phyloP scores from a whole-genome alignment of 2,329 filamentous ascomycete species.

The Colletotrichum eremochloae region DNA sequence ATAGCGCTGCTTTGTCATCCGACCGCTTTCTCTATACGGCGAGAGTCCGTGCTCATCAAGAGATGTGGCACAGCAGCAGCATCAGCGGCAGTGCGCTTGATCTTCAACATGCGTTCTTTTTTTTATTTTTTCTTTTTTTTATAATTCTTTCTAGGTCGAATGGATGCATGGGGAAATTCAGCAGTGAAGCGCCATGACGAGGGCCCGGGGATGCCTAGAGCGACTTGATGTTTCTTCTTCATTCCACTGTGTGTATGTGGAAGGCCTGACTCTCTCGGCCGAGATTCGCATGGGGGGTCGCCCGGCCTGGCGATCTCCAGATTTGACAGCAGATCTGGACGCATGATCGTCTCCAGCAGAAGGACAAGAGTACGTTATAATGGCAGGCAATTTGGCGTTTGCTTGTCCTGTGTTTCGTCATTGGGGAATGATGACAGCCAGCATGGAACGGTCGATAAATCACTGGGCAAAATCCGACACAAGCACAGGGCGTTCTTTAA shows the following conservation, averaged over 20 bases:
- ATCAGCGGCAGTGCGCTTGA: neutral
- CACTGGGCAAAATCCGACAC: slow-evolving; percentile 9
- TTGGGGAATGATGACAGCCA: neutral
- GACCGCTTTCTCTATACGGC: slow-evolving; percentile 26
- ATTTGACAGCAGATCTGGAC: slow-evolving; percentile 19
- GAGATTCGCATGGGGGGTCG: neutral
- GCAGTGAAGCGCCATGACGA: neutral
- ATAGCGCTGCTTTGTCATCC: neutral
- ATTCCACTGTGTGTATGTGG: neutral
- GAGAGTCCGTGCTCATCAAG: neutral
- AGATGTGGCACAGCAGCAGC: too few species aligned
- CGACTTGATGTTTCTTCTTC: neutral
- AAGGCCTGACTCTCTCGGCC: neutral
- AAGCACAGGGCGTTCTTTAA: slow-evolving; percentile 22
- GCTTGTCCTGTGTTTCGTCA: neutral
- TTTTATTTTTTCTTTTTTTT: neutral
- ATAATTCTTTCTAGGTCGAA: neutral
- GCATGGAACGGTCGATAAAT: slow-evolving; percentile 1
- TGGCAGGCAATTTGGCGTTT: slow-evolving; percentile 6
- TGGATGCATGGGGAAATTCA: neutral
- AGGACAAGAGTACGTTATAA: slow-evolving; percentile 2
- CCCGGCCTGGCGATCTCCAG: slow-evolving; percentile 13
- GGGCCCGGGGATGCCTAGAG: neutral
- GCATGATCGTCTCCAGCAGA: slow-evolving; percentile 10
- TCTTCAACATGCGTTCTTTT: neutral